Base-by-base conservation (phyloP, 805 yeast species). In the Maudiozyma serrabonitensis region DNA sequence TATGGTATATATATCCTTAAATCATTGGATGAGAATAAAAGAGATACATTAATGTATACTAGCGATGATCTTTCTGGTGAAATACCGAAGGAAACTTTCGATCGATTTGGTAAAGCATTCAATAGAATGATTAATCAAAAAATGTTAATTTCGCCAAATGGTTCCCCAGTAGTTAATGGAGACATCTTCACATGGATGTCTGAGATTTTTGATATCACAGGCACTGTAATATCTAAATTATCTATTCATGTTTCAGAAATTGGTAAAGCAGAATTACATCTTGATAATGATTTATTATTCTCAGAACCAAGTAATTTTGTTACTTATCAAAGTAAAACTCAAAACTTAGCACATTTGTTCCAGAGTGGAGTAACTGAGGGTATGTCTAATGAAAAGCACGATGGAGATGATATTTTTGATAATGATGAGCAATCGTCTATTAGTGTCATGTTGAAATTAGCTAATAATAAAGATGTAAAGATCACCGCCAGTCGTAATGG, bases 151-250 rank as follows among this genome's bases (percentile, higher is more conserved):
- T 32, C 52, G 15, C 61, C 67, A 11, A 54, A 50, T 31, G 56
- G 54, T 4, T 15, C 34, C 19, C 49, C 54, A 2, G 53, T 54
- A n/a, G 41, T 41, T 12, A 40, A 49, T 28, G 72, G 68, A 4
- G 63, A 62, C 41, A 54, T 58, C 16, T 67, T 70, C 45, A 48
- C 48, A 6, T 66, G 66, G 68, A 39, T 66, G 54, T 46, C 68
- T 50, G 46, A 43, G 7, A 21, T 43, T 13, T 28, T 31, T 12
- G 43, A 47, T 23, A 18, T 43, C 15, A 19, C 31, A 13, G 46
- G 46, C 19, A 34, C 21, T 12, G 11, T 28, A 6, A 21, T 43
- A n/a, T 31, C 47, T 9, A 47, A 31, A 15, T 6, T 43, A n/a
- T 38, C 42, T 6, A 26, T 47, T n/a, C 23, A 47, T 42, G 46